Evolutionary conservation across 257 asterid species (phyloP).

Genomic region (Nicotiana noctiflora): DNA sequence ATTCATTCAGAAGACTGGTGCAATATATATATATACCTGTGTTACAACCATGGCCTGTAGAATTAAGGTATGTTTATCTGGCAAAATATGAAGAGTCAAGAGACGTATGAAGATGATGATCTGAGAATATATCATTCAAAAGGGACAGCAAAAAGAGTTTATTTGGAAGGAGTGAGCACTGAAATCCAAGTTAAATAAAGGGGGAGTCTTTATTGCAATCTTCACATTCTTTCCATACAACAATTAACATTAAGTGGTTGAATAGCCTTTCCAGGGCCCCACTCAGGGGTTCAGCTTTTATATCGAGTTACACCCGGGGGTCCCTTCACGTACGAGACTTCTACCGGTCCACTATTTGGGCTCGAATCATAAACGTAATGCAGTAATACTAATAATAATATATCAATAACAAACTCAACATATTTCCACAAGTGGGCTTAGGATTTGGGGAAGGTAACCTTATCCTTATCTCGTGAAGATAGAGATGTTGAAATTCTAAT

Average conservation of each 20-base stretch:
- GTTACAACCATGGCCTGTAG: background rate
- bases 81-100: too few species aligned
- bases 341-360: too few species aligned
- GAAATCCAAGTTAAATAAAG: background rate
- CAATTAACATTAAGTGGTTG: background rate
- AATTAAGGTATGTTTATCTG: background rate
- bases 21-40: background rate
- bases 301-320: background rate
- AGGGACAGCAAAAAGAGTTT: background rate
- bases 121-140: background rate
- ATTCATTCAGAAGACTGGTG: background rate
- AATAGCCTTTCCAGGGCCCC: constrained; percentile 13
- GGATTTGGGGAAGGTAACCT: too few species aligned
- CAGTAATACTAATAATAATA: too few species aligned
- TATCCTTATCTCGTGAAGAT: too few species aligned
- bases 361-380: too few species aligned
- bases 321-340: background rate
- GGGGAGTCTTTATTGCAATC: background rate
- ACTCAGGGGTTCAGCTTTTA: constrained; percentile 8
- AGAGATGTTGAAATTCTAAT: too few species aligned
- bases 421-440: too few species aligned
- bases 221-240: constrained; percentile 9
- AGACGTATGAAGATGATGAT: background rate
- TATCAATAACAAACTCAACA: too few species aligned
- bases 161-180: background rate